Conservation (phyloP, 2,329 filamentous ascomycete genomes). For the Colletotrichum sp. region DNA sequence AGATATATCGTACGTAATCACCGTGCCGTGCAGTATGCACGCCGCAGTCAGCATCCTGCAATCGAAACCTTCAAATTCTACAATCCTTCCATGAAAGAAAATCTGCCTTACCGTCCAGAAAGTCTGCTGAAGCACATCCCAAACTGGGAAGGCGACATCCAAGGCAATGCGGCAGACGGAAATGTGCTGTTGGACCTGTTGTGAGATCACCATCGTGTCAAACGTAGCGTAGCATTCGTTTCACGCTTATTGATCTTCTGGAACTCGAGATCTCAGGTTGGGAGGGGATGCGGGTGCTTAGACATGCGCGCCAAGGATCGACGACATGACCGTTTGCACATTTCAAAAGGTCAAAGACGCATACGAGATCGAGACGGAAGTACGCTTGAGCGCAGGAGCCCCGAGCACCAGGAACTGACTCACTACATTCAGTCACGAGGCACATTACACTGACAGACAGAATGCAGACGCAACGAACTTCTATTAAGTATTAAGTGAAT, state of each 20-base stretch:
- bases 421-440: not conserved
- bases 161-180: not conserved
- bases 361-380: not conserved
- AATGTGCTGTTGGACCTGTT: not conserved
- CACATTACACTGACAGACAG: not conserved
- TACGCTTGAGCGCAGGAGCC: not conserved
- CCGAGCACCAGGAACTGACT: not conserved
- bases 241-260: constrained; percentile 10
- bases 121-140: not conserved
- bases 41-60: not conserved
- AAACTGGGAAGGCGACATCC: not conserved
- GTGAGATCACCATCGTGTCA: not conserved
- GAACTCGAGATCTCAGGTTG: not conserved
- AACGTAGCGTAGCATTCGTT: constrained; percentile 4
- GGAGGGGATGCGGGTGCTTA: not conserved
- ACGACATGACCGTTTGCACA: not conserved
- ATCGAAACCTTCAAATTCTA: not conserved
- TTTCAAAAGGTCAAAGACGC: not conserved
- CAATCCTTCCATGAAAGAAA: not conserved
- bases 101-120: not conserved
- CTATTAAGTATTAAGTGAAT: constrained; percentile 48
- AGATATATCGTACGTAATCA: not conserved
- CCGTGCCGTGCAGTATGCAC: not conserved
- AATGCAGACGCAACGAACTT: constrained; percentile 38
- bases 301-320: not conserved